A percentile compares a stretch with the other conserved stretches of the same genome.
Evolutionary conservation across 2,329 filamentous ascomycete species (phyloP).

Genomic region (Monilinia vaccinii-corymbosi): DNA sequence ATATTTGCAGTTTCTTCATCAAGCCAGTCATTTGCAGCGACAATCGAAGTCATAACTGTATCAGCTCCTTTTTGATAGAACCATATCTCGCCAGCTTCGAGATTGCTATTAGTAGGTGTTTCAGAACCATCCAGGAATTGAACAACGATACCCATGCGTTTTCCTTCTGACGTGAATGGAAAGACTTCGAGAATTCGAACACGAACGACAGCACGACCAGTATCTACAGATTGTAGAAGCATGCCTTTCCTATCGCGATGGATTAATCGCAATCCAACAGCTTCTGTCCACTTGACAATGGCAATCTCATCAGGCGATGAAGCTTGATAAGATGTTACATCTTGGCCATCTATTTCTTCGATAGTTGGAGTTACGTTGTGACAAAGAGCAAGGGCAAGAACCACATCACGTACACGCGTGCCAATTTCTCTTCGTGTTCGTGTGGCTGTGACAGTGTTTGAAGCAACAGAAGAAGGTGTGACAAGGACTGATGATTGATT

Average conservation of each 20-base stretch:
- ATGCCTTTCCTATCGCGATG: conserved; percentile 85
- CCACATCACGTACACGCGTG: conserved; percentile 82
- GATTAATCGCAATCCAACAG: conserved; percentile 74
- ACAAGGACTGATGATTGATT: conserved; percentile 46
- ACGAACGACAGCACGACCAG: conserved; percentile 65
- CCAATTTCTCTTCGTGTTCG: conserved; percentile 89
- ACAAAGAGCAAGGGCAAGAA: conserved; percentile 84
- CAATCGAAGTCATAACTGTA: conserved; percentile 95
- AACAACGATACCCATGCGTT: conserved; percentile 95
- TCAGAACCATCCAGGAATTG: conserved; percentile 61
- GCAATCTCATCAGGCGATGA: conserved; percentile 97
- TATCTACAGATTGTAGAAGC: conserved; percentile 67
- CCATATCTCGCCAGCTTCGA: conserved; percentile 73
- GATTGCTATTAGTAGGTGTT: conserved; percentile 36
- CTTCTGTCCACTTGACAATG: conserved; percentile 92
- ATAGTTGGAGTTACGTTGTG: conserved; percentile 94
- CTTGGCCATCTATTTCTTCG: conserved; percentile 71
- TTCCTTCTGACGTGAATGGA: conserved; percentile 95
- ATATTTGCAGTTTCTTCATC: conserved; percentile 99
- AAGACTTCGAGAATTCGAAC: conserved; percentile 91
- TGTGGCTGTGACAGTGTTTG: conserved; percentile 54
- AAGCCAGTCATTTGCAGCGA: conserved; percentile 94
- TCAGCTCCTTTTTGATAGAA: conserved; percentile 99
- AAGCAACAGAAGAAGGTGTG: conserved; percentile 64
- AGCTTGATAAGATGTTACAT: conserved; percentile 82